Base-by-base conservation (phyloP, 169 alveolate genomes). In the Plasmodium fragile region DNA sequence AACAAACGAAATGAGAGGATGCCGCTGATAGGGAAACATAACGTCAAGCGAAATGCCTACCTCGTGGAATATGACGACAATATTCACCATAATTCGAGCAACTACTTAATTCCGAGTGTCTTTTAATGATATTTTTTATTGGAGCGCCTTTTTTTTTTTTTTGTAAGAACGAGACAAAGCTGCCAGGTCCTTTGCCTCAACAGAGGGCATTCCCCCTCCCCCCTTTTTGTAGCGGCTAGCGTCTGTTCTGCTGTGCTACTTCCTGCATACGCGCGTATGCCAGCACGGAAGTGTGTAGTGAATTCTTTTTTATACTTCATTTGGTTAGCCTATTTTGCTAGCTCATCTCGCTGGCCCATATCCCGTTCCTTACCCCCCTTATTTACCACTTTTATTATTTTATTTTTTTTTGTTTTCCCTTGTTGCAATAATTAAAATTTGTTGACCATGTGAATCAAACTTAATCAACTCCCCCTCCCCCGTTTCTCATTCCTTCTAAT, bases 1-100 rank as follows among this genome's bases (percentile, higher is more conserved):
- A 84, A 36, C 28, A 49, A 28, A 84, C 43, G 52, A 73, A 84
- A 84, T 28, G 93, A 84, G 41, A 72, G 39, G 43, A 84, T 73
- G 65, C 93, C 93, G 4, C 41, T 84, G 43, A 84, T 84, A 73
- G 69, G 79, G 55, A 84, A 72, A 73, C 39, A 84, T 36, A 84
- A 49, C 16, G 30, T 13, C 22, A 84, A 73, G 70, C 78, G 78
- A 73, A 84, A 84, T 45, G 93, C 84, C 22, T 84, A 84, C 65
- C 93, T 84, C 1, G 83, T 36, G 13, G 93, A 84, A 84, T 84
- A 84, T 49, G 78, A 84, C 32, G 84, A 84, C 52, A 25, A 84
- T 84, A 84, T 84, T 8, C 69, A 75, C 69, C 41, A 84, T 73
- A 84, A 84, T 73, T 84, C 85, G 41, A 28, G 69, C 41, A 84